Conservation (phyloP, 2,329 filamentous ascomycete genomes). For the Neofusicoccum ribis region DNA sequence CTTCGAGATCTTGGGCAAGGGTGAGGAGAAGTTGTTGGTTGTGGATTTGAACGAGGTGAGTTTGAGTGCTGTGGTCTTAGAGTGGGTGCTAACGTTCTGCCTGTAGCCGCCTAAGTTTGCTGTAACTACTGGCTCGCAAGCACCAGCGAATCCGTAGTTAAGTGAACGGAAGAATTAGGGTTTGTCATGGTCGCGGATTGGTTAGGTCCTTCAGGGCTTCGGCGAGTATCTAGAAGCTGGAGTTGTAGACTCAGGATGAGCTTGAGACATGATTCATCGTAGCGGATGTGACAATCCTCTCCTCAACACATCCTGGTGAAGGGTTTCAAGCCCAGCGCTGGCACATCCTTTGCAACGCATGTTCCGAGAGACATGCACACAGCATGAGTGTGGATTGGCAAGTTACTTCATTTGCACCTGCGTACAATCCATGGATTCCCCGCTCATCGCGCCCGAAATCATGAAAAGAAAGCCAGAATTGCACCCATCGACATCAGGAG, state of each 20-base stretch:
- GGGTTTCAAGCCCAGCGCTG: background rate
- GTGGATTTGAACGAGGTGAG: conserved; percentile 60
- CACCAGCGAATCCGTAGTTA: background rate
- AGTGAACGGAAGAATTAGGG: too few relatives aligned
- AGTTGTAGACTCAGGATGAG: background rate
- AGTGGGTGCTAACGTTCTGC: background rate
- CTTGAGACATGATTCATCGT: background rate
- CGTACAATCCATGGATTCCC: conserved; percentile 20
- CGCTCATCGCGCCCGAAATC: conserved; percentile 19
- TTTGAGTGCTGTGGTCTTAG: background rate
- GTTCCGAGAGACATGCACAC: background rate
- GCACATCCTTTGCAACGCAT: background rate
- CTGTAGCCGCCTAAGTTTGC: conserved; percentile 24
- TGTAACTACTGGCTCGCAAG: conserved; percentile 9
- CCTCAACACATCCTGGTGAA: background rate
- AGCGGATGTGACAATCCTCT: background rate
- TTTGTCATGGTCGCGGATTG: background rate
- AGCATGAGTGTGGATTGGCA: conserved; percentile 31
- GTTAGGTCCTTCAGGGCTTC: background rate
- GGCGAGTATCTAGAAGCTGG: background rate
- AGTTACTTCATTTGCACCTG: conserved; percentile 22
- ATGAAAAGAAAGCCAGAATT: conserved; percentile 12
- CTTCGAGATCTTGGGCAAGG: conserved; percentile 70
- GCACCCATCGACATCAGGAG: conserved; percentile 18
- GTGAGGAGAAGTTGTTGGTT: conserved; percentile 66